phyloP scores from a whole-genome alignment of 345 rosid species.

The Excoecaria agallocha region DNA sequence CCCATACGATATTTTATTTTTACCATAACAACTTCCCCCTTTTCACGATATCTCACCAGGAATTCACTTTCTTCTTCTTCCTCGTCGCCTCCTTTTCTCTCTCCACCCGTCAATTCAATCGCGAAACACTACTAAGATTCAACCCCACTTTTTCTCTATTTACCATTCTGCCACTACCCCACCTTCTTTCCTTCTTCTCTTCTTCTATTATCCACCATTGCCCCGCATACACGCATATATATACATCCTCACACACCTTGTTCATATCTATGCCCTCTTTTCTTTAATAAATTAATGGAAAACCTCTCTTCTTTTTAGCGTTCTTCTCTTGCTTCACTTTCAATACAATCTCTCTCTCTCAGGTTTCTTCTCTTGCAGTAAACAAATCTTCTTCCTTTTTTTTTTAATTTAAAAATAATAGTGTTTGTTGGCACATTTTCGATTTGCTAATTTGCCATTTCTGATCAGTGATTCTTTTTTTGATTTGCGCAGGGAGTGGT shows the following conservation, averaged over 20 bases:
- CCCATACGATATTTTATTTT: constrained; percentile 20
- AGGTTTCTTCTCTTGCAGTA: constrained; percentile 29
- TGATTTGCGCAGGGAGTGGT: background rate
- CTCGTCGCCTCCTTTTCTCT: background rate
- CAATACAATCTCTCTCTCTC: constrained; percentile 40
- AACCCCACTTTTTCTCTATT: constrained; percentile 20
- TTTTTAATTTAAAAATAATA: background rate
- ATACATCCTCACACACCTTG: background rate
- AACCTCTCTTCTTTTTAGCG: constrained; percentile 26
- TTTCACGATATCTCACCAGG: constrained; percentile 14
- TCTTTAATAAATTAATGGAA: background rate
- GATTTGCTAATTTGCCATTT: no score
- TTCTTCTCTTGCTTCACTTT: constrained; percentile 17
- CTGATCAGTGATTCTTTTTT: background rate
- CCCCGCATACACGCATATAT: background rate
- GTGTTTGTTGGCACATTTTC: background rate
- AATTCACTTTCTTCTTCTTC: background rate
- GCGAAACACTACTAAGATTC: background rate
- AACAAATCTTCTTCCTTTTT: background rate
- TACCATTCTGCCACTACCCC: constrained; percentile 30
- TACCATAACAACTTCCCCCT: background rate
- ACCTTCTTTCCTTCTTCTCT: constrained; percentile 12
- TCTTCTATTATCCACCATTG: constrained; percentile 9
- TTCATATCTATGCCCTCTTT: background rate
- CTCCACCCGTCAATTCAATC: background rate